A percentile compares a stretch with the other conserved stretches of the same genome.
These are phyloP conservation scores for Termitomyces sp. DNA, from an alignment of 768 basidiomycete genomes.

Conservation along the genomic window DNA sequence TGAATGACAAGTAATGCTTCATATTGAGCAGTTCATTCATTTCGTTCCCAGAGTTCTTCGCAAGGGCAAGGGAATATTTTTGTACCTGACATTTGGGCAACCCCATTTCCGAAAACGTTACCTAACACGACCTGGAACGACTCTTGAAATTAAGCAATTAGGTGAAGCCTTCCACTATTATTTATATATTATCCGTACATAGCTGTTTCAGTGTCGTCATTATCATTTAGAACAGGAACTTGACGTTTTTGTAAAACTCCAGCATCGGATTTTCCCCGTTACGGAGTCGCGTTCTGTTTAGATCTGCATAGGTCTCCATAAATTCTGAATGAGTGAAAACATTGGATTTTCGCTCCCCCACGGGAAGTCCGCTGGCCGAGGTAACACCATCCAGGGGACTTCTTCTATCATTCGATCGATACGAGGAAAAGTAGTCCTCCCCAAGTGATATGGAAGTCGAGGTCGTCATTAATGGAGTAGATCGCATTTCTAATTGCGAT, in stretches of 20 bases:
- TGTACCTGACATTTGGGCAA: conserved; percentile 87
- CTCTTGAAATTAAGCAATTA: conserved; percentile 62
- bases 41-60: conserved; percentile 51
- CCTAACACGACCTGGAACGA: conserved; percentile 52
- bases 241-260: conserved; percentile 90
- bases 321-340: conserved; percentile 91
- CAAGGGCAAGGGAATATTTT: conserved; percentile 53
- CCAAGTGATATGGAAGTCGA: conserved; percentile 52
- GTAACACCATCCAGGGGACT: conserved; percentile 65
- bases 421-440: conserved; percentile 70
- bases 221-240: conserved; percentile 72
- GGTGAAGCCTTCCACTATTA: conserved; percentile 86
- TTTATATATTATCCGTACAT: conserved; percentile 56
- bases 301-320: conserved; percentile 78
- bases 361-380: conserved; percentile 72
- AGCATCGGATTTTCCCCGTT: conserved; percentile 90
- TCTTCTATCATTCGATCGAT: conserved; percentile 53
- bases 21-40: background rate
- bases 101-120: conserved; percentile 82
- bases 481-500: conserved; percentile 30
- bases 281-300: conserved; percentile 62
- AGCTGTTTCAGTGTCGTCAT: background rate
- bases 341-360: conserved; percentile 76
- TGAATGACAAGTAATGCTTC: background rate
- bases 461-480: conserved; percentile 50